phyloP scores from a whole-genome alignment of 805 yeast species.

The Naumovozyma castellii region DNA sequence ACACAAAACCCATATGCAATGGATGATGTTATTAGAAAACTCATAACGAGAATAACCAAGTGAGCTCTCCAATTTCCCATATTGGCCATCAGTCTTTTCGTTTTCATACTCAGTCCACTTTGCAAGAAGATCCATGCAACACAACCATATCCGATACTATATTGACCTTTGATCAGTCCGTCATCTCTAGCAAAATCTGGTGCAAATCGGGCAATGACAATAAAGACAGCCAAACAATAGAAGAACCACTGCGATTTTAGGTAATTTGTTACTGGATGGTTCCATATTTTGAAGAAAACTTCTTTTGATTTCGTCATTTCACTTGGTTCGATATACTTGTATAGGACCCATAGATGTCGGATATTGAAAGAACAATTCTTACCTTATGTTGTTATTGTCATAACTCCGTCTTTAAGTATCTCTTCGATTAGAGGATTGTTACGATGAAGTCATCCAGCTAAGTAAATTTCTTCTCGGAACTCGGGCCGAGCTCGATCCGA shows the following conservation, averaged over 20 bases:
- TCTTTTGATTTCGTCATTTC: background rate
- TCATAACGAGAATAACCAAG: constrained; percentile 51
- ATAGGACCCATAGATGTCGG: too few relatives aligned
- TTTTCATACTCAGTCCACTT: constrained; percentile 70
- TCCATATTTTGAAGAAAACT: constrained; percentile 8
- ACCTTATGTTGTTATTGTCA: too few relatives aligned
- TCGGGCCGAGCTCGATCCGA: background rate
- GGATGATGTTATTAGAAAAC: constrained; percentile 63
- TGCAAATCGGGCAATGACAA: constrained; percentile 65
- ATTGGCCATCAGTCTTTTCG: constrained; percentile 51
- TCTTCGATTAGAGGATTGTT: too few relatives aligned
- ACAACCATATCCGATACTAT: constrained; percentile 74
- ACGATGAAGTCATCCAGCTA: too few relatives aligned
- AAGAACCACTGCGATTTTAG: constrained; percentile 60
- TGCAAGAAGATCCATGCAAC: constrained; percentile 78
- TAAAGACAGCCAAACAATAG: constrained; percentile 56
- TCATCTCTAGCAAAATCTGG: constrained; percentile 81
- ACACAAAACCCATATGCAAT: constrained; percentile 64
- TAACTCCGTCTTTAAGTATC: background rate
- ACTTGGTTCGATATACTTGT: background rate
- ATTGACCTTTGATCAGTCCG: constrained; percentile 65
- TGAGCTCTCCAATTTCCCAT: constrained; percentile 78
- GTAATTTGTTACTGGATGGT: constrained; percentile 16
- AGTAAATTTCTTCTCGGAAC: background rate
- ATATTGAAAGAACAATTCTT: too few relatives aligned